Base-by-base conservation (phyloP, 176 grass and related monocot genomes). In the Olyra latifolia region DNA sequence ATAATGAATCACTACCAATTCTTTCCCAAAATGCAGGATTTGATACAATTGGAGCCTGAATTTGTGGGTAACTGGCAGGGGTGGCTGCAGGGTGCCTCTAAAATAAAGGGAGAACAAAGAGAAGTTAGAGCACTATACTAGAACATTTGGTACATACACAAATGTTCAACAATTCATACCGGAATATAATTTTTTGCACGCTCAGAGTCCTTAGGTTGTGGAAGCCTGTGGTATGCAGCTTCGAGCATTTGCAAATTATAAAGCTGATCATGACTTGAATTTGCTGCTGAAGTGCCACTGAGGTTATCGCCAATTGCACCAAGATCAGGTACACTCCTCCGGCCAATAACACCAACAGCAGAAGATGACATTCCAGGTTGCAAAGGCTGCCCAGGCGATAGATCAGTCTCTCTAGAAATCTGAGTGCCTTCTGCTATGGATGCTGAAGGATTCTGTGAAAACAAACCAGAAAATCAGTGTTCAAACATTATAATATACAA, bases 11-110 rank as follows among this genome's bases (percentile, higher is more conserved):
- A 39, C 85, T 69, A 71, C 90, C 90, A 7, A 96, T 80, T 74
- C 92, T 85, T 88, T 95, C 97, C 97, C 97, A 99, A 58, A 99
- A 93, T 11, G 89, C 91, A 56, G 90, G 88, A 82, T 99, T 95
- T 12, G 89, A 91, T 52, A 99, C 82, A 73, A 94, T 79, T 32
- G 97, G 87, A 63, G 93, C 91, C 67, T 95, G 97, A 78, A 81
- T 83, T 87, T 99, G 97, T 52, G 97, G 93, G 84, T 88, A 99
- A 54, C 86, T 91, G 54, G 91, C 62, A 43, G 88, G 93, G 55
- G 91, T 95, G 47, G 71, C 84, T 69, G 88, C 73, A 78, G 86
- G 97, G 68, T 95, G 97, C 86, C 87, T 87, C 97, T 99, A 70
- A 93, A 88, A 90, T 64, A 79, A 19, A 78, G 27, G n/a, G 5